A percentile compares a stretch with the other conserved stretches of the same genome.
These are phyloP conservation scores for Pseudocercospora ulei DNA, from an alignment of 2,329 filamentous ascomycete species.

Conservation along the genomic window DNA sequence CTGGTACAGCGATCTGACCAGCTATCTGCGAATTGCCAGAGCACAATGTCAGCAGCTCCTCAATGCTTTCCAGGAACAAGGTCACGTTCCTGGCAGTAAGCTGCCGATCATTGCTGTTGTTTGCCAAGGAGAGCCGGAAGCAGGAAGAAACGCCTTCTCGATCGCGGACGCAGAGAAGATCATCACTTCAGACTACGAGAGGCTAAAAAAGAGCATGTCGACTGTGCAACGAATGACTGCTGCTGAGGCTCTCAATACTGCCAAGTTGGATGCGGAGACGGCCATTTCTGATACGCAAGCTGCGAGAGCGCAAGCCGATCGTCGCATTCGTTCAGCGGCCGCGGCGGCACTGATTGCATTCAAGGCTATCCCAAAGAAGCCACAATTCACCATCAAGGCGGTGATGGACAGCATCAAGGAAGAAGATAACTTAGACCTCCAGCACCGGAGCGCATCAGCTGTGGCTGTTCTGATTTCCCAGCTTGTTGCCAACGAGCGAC, in stretches of 20 bases:
- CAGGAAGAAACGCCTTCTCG: constrained; percentile 86
- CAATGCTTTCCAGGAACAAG: constrained; percentile 83
- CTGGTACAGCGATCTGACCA: constrained; percentile 82
- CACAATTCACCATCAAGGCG: constrained; percentile 81
- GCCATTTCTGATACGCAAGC: constrained; percentile 71
- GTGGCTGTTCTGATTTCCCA: constrained; percentile 78
- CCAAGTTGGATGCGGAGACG: constrained; percentile 56
- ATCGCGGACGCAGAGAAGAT: constrained; percentile 80
- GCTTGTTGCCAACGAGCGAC: constrained; percentile 69
- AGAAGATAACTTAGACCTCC: constrained; percentile 82
- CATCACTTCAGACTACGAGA: constrained; percentile 73
- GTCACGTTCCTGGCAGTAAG: constrained; percentile 64
- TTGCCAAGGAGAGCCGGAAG: constrained; percentile 85
- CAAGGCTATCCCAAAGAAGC: constrained; percentile 80
- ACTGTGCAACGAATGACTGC: constrained; percentile 81
- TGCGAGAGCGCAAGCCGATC: constrained; percentile 71
- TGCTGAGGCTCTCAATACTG: constrained; percentile 66
- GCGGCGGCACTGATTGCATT: constrained; percentile 85
- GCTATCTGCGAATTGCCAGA: constrained; percentile 76
- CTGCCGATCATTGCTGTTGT: constrained; percentile 77
- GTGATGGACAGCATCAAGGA: constrained; percentile 98
- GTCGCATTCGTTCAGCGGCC: constrained; percentile 75
- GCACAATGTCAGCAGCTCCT: constrained; percentile 85
- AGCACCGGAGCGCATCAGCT: constrained; percentile 73
- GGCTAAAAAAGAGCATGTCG: constrained; percentile 76